phyloP scores from a whole-genome alignment of 441 rosid genomes.

The Omphalea diandra region DNA sequence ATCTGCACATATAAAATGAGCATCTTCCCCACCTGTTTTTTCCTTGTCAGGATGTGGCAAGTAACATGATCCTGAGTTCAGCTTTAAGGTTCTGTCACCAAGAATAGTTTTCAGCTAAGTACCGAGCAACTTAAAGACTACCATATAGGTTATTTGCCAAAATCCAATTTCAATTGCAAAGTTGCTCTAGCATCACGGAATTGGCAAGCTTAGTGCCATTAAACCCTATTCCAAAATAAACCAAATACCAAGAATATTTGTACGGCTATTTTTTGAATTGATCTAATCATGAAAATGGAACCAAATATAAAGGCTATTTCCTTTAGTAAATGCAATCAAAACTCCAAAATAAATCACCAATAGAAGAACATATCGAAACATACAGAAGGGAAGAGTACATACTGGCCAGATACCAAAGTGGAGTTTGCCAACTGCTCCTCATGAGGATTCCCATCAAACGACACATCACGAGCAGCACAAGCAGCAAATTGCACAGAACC shows the following conservation, averaged over 20 bases:
- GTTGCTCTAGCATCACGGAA: background rate
- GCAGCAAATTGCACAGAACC: slow-evolving; percentile 40
- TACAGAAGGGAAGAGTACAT: slow-evolving; percentile 32
- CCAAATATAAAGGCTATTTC: background rate
- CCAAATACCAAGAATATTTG: slow-evolving; percentile 35
- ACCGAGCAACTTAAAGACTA: slow-evolving; percentile 43
- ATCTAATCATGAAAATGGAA: background rate
- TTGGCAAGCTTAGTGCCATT: slow-evolving; percentile 17
- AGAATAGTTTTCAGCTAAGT: slow-evolving; percentile 30
- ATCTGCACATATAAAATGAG: slow-evolving; percentile 76
- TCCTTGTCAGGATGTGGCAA: slow-evolving; percentile 94
- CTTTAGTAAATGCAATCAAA: background rate
- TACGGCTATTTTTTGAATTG: slow-evolving; percentile 17
- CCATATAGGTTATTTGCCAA: slow-evolving; percentile 37
- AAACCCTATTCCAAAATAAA: slow-evolving; percentile 20
- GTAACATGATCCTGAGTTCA: slow-evolving; percentile 75
- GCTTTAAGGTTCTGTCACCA: slow-evolving; percentile 50
- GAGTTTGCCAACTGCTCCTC: slow-evolving; percentile 46
- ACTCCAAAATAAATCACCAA: slow-evolving; percentile 1
- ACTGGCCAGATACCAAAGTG: slow-evolving; percentile 47
- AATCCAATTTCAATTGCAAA: slow-evolving; percentile 5
- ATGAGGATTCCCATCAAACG: slow-evolving; percentile 47
- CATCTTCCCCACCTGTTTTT: slow-evolving; percentile 85
- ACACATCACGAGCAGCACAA: slow-evolving; percentile 61
- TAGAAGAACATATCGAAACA: slow-evolving; percentile 1